Percentiles rank a stretch among this genome's conserved stretches.
Conservation (phyloP, 2,329 filamentous ascomycete genomes). For the Venturia oleaginea region DNA sequence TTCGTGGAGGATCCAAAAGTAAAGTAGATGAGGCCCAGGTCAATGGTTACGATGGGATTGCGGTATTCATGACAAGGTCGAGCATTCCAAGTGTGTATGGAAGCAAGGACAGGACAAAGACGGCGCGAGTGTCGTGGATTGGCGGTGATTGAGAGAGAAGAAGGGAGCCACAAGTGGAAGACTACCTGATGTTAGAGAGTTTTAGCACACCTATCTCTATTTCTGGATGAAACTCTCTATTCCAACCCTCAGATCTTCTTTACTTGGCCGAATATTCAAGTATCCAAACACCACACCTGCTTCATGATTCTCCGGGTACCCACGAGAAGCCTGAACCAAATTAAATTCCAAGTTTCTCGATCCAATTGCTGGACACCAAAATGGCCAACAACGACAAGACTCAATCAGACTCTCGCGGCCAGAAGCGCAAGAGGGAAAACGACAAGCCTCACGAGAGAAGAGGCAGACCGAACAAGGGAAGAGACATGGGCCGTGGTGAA, state of each 20-base stretch:
- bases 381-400: not conserved
- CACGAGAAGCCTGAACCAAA: not conserved
- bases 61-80: not conserved
- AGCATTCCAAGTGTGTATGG: not conserved
- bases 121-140: not conserved
- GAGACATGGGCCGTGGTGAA: slow-evolving; percentile 57
- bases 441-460: slow-evolving; percentile 17
- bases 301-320: not conserved
- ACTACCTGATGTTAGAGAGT: not conserved
- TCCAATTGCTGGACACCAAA: not conserved
- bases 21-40: not conserved
- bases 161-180: not conserved
- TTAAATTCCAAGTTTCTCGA: not conserved
- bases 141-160: not conserved
- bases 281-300: not conserved
- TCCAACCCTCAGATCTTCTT: not conserved
- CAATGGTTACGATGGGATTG: not conserved
- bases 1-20: not conserved
- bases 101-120: not conserved
- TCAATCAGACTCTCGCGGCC: slow-evolving; percentile 14
- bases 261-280: not conserved
- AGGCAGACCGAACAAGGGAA: slow-evolving; percentile 46
- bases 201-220: not conserved
- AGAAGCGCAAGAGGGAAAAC: slow-evolving; percentile 19
- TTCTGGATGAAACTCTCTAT: not conserved